phyloP scores from a whole-genome alignment of 257 asterid species.

The Capsicum chinense region DNA sequence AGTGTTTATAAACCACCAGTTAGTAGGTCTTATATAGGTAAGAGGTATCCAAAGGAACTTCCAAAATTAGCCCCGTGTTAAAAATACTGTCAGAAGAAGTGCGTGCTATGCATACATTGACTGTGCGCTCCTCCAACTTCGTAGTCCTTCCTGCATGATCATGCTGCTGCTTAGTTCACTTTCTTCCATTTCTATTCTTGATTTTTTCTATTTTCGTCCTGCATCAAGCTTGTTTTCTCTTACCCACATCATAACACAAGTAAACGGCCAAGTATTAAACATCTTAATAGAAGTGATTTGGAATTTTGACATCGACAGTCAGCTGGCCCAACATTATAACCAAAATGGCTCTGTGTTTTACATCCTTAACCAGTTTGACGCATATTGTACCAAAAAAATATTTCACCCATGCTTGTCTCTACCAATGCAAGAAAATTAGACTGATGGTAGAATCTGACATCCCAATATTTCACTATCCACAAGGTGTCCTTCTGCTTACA shows the following conservation, averaged over 20 bases:
- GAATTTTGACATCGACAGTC: background rate
- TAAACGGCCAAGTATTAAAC: background rate
- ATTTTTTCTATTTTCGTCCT: background rate
- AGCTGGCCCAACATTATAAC: background rate
- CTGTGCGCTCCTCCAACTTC: background rate
- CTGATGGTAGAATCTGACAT: too few species aligned
- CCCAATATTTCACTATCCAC: too few species aligned
- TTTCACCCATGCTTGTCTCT: background rate
- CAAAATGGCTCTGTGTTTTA: background rate
- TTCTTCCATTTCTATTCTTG: background rate
- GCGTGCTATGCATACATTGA: background rate
- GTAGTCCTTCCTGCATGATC: background rate
- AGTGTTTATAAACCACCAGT: background rate
- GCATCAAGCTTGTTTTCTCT: constrained; percentile 8
- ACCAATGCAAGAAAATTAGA: too few species aligned
- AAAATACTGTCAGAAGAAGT: background rate
- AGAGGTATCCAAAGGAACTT: constrained; percentile 16
- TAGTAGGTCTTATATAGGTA: background rate
- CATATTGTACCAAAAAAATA: background rate
- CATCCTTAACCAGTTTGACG: background rate
- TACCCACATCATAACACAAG: background rate
- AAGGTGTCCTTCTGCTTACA: too few species aligned
- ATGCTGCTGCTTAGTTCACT: background rate
- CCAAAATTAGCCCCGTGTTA: background rate
- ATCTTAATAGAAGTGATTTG: background rate